Evolutionary conservation across 2,329 filamentous ascomycete genomes (phyloP).

Genomic region (Exophiala sp.): DNA sequence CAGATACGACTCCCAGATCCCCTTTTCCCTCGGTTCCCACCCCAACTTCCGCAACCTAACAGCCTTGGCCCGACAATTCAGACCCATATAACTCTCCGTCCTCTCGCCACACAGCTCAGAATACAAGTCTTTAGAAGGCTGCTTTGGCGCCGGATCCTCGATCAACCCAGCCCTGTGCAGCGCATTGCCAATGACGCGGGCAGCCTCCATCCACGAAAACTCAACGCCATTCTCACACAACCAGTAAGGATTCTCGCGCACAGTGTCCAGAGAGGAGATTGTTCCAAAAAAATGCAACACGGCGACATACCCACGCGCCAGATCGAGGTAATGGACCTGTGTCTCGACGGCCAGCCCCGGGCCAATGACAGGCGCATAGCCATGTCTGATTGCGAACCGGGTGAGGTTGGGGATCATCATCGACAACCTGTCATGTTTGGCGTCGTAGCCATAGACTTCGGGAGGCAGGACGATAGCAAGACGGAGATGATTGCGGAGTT

Average conservation of each 20-base stretch:
- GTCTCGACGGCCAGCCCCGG: conserved; percentile 40
- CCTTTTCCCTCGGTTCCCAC: conserved; percentile 44
- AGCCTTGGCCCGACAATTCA: conserved; percentile 42
- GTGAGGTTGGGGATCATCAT: conserved; percentile 46
- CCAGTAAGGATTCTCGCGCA: conserved; percentile 44
- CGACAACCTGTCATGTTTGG: conserved; percentile 37
- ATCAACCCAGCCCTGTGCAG: conserved; percentile 39
- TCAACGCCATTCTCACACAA: conserved; percentile 42
- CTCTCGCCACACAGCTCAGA: conserved; percentile 38
- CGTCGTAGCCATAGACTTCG: conserved; percentile 43
- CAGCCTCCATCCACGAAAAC: conserved; percentile 41
- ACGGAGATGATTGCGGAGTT: conserved; percentile 38
- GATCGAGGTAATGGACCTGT: conserved; percentile 46
- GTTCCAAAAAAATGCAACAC: conserved; percentile 44
- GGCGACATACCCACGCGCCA: conserved; percentile 43
- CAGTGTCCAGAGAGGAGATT: conserved; percentile 27
- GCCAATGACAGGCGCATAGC: conserved; percentile 43
- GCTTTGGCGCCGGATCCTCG: conserved; percentile 33
- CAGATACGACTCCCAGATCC: conserved; percentile 35
- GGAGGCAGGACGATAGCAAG: conserved; percentile 46
- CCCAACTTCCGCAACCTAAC: conserved; percentile 42
- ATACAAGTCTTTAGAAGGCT: conserved; percentile 37
- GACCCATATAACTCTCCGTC: conserved; percentile 37
- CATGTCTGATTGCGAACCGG: conserved; percentile 46
- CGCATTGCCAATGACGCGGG: conserved; percentile 35